A percentile compares a stretch with the other conserved stretches of the same genome.
Evolutionary conservation across 495 filamentous ascomycete genomes (phyloP).

Genomic region (Terfezia boudieri): DNA sequence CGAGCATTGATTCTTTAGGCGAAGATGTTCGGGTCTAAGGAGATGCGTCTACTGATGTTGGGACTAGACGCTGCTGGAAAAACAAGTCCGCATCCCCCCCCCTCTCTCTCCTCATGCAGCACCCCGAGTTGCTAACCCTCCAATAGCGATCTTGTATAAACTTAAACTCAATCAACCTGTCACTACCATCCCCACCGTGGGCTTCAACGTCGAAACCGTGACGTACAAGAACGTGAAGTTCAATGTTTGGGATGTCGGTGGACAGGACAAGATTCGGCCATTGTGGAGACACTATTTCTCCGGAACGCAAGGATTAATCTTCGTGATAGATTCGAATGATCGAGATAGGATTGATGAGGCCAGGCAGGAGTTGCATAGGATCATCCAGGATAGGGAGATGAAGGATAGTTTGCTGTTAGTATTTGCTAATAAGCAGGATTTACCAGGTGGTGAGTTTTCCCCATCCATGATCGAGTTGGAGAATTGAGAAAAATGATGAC

Average conservation of each 20-base stretch:
- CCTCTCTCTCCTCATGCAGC: not conserved
- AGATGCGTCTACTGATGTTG: conserved; percentile 96
- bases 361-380: conserved; percentile 68
- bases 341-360: conserved; percentile 74
- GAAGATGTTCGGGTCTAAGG: conserved; percentile 96
- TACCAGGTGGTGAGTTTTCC: conserved; percentile 45
- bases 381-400: conserved; percentile 96
- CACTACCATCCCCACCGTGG: conserved; percentile 97
- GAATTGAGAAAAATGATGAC: too few species aligned
- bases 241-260: conserved; percentile 98
- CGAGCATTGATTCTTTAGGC: conserved; percentile 3
- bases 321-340: conserved; percentile 89
- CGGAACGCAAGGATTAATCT: conserved; percentile 90
- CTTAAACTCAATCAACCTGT: conserved; percentile 94
- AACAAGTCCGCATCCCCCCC: conserved; percentile 40
- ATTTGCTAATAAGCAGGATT: conserved; percentile 97
- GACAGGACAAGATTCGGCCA: conserved; percentile 96
- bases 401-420: conserved; percentile 83
- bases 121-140: not conserved
- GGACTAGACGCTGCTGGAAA: conserved; percentile 95
- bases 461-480: not conserved
- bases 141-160: conserved; percentile 85
- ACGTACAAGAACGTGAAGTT: conserved; percentile 99
- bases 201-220: conserved; percentile 98
- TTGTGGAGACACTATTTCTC: conserved; percentile 98